Conservation (phyloP, 2,329 filamentous ascomycete genomes). For the Fusarium udum region DNA sequence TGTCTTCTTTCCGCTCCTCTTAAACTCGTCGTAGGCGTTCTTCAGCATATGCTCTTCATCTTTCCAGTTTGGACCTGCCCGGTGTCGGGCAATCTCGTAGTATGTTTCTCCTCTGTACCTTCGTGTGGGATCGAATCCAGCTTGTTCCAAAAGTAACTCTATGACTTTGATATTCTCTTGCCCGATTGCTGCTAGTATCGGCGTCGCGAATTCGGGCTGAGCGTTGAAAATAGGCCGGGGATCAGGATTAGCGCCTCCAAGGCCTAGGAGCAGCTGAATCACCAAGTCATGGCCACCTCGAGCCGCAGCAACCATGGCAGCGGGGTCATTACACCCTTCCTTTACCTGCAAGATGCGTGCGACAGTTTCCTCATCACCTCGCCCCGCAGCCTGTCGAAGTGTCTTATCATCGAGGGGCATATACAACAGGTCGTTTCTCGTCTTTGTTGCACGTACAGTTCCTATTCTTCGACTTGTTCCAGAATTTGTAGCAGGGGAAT, state of each 20-base stretch:
- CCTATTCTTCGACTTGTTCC: slow-evolving; percentile 60
- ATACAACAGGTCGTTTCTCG: slow-evolving; percentile 70
- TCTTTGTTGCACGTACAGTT: slow-evolving; percentile 69
- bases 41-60: slow-evolving; percentile 86
- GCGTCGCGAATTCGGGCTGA: slow-evolving; percentile 80
- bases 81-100: slow-evolving; percentile 83
- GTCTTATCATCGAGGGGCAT: slow-evolving; percentile 71
- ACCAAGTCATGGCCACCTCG: slow-evolving; percentile 91
- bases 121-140: slow-evolving; percentile 82
- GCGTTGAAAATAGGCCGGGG: slow-evolving; percentile 71
- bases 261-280: slow-evolving; percentile 77
- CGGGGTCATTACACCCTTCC: slow-evolving; percentile 75
- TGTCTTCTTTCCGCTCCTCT: slow-evolving; percentile 62
- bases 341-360: slow-evolving; percentile 69
- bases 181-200: slow-evolving; percentile 93
- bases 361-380: slow-evolving; percentile 70
- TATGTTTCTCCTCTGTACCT: slow-evolving; percentile 82
- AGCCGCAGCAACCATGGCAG: slow-evolving; percentile 89
- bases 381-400: slow-evolving; percentile 66
- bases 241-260: slow-evolving; percentile 73
- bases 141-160: slow-evolving; percentile 78
- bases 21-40: slow-evolving; percentile 74
- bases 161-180: slow-evolving; percentile 88
- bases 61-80: slow-evolving; percentile 88
- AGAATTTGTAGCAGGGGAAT: slow-evolving; percentile 59